Base-by-base conservation (phyloP, 768 basidiomycete species). In the Pleurotus tuber-regium region DNA sequence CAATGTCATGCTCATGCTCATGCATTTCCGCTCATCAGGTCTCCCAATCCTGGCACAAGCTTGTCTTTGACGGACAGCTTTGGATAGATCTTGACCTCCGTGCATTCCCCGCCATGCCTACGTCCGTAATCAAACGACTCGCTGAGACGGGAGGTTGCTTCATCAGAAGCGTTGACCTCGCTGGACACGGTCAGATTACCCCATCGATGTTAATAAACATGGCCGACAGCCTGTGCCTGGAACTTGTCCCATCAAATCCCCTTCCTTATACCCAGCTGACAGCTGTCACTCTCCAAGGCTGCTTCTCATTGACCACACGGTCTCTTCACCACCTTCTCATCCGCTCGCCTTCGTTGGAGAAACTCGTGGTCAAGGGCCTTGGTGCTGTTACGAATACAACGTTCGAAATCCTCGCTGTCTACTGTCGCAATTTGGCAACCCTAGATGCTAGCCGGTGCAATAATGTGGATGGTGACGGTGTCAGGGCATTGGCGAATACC, bases 1-100 rank as follows among this genome's bases (percentile, higher is more conserved):
- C n/a, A n/a, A n/a, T n/a, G n/a, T n/a, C n/a, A n/a, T n/a, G n/a
- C n/a, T n/a, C n/a, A n/a, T 46, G 40, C 21, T 42, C 25, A 41
- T 16, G 25, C 38, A 23, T 42, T 30, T 26, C 18, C 43, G 47
- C 43, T 47, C 23, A 11, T 40, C 0, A 92, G 89, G 87, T 92
- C 9, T 93, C 87, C 24, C 87, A 80, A 62, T 61, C 73, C 8
- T 96, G 92, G 92, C 83, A 79, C 47, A 63, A 70, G 2, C 78
- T 94, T 31, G 82, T 85, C 21, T 83, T 86, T 58, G 93, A 96
- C 63, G 92, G 92, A 11, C 89, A 92, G 60, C 75, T 95, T n/a
- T 95, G 93, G 93, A 60, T 68, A 38, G 62, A 77, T 51, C 71
- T 90, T 28, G 77, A 89, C 62, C 71, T 92, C 28, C 75, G 65